A percentile compares a stretch with the other conserved stretches of the same genome.
phyloP scores from a whole-genome alignment of 176 grass and related monocot species.

The Triticum dicoccoides region DNA sequence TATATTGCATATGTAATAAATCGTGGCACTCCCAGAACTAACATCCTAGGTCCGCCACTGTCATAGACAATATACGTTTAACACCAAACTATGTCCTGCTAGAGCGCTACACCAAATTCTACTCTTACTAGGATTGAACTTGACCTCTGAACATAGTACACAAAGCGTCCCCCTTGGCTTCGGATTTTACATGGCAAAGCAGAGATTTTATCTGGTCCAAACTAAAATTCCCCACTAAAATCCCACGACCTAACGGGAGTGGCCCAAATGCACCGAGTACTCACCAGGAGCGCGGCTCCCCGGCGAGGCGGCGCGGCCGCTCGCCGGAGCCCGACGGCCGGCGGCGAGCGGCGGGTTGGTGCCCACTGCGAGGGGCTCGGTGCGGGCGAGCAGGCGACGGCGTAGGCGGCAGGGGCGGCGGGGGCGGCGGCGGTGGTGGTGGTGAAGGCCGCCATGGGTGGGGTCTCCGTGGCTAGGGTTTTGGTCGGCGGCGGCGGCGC shows the following conservation, averaged over 20 bases:
- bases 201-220: neutral
- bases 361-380: constrained; percentile 1
- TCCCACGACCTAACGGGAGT: neutral
- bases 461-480: constrained; percentile 1
- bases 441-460: constrained; percentile 41
- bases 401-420: neutral
- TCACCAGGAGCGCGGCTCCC: constrained; percentile 23
- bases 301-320: neutral
- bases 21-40: too few relatives aligned
- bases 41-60: too few relatives aligned
- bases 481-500: neutral
- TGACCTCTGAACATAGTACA: neutral
- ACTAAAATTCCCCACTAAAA: neutral
- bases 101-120: neutral
- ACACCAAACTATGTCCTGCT: neutral
- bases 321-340: constrained; percentile 18
- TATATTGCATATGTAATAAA: too few relatives aligned
- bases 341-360: constrained; percentile 14
- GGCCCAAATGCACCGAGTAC: neutral
- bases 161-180: too few relatives aligned
- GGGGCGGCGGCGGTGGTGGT: neutral
- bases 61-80: neutral
- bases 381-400: neutral
- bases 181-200: neutral
- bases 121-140: neutral